Evolutionary conservation across 2,329 filamentous ascomycete species (phyloP).

Genomic region (Talaromyces sp.): DNA sequence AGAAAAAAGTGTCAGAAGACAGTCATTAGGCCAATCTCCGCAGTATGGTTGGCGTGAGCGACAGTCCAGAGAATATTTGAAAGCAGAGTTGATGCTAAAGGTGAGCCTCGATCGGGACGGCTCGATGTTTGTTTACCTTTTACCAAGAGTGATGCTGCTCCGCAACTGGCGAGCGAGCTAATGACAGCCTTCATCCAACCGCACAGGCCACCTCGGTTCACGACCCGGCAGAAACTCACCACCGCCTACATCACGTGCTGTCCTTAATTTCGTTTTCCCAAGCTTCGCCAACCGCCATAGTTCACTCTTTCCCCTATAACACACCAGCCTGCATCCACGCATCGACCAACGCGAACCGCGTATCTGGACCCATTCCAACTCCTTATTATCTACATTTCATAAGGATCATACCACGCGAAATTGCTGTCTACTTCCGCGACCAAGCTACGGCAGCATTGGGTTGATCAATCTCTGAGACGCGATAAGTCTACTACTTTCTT

Average conservation of each 20-base stretch:
- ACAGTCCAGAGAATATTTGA: background rate
- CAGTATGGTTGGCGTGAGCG: background rate
- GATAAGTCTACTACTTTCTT: background rate
- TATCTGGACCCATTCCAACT: background rate
- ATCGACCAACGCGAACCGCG: background rate
- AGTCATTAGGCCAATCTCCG: background rate
- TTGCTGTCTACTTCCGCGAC: background rate
- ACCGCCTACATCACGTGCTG: background rate
- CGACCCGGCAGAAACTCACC: background rate
- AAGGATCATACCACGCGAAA: background rate
- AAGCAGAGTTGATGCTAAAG: background rate
- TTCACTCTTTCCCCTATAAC: background rate
- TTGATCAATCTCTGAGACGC: background rate
- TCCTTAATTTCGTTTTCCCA: background rate
- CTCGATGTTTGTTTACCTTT: slow-evolving; percentile 36
- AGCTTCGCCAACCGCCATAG: background rate
- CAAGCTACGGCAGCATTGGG: background rate
- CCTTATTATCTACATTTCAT: background rate
- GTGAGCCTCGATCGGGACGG: background rate
- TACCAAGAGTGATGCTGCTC: slow-evolving; percentile 11
- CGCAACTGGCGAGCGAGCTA: background rate
- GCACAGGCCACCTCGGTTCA: background rate
- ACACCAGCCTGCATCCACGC: background rate
- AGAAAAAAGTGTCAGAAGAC: background rate
- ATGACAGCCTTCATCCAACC: background rate